These are phyloP conservation scores for Geranium rotundifolium DNA, from an alignment of 345 rosid genomes.

Conservation along the genomic window DNA sequence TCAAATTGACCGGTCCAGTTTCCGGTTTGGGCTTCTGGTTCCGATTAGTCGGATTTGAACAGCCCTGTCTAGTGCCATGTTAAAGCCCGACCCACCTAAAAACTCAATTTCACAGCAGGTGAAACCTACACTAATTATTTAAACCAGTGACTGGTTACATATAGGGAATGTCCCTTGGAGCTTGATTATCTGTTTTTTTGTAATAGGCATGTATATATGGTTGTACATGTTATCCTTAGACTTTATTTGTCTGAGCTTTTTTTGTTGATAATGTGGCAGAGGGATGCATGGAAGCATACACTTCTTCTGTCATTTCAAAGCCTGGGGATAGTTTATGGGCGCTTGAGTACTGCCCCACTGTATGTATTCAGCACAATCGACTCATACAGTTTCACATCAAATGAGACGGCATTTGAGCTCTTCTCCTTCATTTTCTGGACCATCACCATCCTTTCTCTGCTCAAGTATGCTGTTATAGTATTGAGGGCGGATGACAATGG, in stretches of 20 bases:
- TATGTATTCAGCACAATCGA: slow-evolving; percentile 40
- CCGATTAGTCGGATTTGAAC: no score
- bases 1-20: no score
- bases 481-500: slow-evolving; percentile 48
- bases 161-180: not conserved
- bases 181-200: not conserved
- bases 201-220: not conserved
- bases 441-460: slow-evolving; percentile 33
- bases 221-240: not conserved
- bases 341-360: slow-evolving; percentile 42
- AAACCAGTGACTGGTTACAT: no score
- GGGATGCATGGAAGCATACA: slow-evolving; percentile 41
- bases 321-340: slow-evolving; percentile 54
- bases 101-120: no score
- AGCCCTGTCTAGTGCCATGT: no score
- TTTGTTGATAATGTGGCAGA: slow-evolving; percentile 17
- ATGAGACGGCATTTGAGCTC: slow-evolving; percentile 27
- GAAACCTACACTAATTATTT: no score
- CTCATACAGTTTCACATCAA: slow-evolving; percentile 22
- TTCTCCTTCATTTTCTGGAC: slow-evolving; percentile 64
- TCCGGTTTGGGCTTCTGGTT: no score
- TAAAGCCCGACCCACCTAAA: no score
- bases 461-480: slow-evolving; percentile 45
- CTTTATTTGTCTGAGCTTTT: not conserved
- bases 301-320: slow-evolving; percentile 40